Conservation (phyloP, 164 flowering plant species). For the Echeveria elegans region DNA sequence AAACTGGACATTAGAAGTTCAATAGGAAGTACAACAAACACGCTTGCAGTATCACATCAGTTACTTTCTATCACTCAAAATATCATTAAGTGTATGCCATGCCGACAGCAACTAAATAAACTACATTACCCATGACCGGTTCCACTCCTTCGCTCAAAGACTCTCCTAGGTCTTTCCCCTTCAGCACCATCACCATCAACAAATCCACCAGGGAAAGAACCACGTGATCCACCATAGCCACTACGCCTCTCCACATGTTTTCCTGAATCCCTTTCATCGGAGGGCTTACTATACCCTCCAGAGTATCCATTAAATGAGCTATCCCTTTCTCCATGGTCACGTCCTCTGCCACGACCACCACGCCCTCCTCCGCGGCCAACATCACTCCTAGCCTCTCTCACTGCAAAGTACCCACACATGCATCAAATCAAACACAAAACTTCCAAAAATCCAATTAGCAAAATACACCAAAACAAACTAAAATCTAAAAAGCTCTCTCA, state of each 20-base stretch:
- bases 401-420: constrained; percentile 15
- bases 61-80: no score
- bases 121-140: constrained; percentile 47
- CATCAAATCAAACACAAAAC: background rate
- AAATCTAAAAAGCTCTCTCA: background rate
- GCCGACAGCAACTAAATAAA: background rate
- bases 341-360: constrained; percentile 27
- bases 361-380: constrained; percentile 38
- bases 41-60: no score
- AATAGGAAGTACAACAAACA: no score
- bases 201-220: constrained; percentile 42
- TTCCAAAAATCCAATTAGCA: background rate
- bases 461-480: background rate
- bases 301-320: constrained; percentile 28
- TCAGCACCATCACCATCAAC: constrained; percentile 43
- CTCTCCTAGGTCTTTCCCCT: constrained; percentile 43
- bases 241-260: constrained; percentile 32
- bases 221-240: constrained; percentile 24
- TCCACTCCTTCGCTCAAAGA: constrained; percentile 57
- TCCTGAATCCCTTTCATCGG: constrained; percentile 30
- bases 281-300: constrained; percentile 23
- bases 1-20: no score
- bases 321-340: constrained; percentile 38
- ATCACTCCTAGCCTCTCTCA: constrained; percentile 47
- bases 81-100: no score